phyloP scores from a whole-genome alignment of 495 filamentous ascomycete species.

The Penicillium angulare region DNA sequence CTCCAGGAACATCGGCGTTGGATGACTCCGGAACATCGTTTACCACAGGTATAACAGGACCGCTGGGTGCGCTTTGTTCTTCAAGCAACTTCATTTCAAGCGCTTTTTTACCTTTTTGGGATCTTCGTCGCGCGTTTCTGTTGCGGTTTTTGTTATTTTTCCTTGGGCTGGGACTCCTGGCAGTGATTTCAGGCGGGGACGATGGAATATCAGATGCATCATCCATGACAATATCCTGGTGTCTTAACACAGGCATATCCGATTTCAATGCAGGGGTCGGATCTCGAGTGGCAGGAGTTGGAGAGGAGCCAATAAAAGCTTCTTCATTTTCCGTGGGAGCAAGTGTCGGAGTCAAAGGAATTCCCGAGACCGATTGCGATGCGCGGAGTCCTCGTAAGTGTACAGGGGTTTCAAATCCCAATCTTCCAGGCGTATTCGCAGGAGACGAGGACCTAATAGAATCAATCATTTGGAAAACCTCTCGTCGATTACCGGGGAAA shows the following conservation, averaged over 20 bases:
- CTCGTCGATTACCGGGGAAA: constrained; percentile 56
- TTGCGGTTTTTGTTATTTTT: constrained; percentile 11
- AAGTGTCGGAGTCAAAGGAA: constrained; percentile 50
- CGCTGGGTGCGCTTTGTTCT: constrained; percentile 9
- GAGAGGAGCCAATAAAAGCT: constrained; percentile 75
- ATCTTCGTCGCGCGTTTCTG: constrained; percentile 11
- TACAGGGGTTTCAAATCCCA: constrained; percentile 38
- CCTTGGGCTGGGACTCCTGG: constrained; percentile 24
- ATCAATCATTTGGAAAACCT: constrained; percentile 68
- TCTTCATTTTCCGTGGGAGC: constrained; percentile 47
- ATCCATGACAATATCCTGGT: constrained; percentile 14
- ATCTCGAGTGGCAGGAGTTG: constrained; percentile 62
- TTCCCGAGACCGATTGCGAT: constrained; percentile 20
- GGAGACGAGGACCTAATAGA: constrained; percentile 62
- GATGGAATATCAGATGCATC: constrained; percentile 35
- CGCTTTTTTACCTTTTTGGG: constrained; percentile 18
- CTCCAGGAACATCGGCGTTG: neutral
- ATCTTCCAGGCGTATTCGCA: constrained; percentile 26
- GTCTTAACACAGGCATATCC: constrained; percentile 13
- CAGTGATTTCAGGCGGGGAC: constrained; percentile 37
- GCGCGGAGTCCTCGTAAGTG: constrained; percentile 28
- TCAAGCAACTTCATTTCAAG: neutral
- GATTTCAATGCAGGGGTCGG: constrained; percentile 25
- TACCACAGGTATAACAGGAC: constrained; percentile 2
- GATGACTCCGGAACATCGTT: neutral